Conservation (phyloP, 2,329 filamentous ascomycete species). For the Fusarium coffeatum region DNA sequence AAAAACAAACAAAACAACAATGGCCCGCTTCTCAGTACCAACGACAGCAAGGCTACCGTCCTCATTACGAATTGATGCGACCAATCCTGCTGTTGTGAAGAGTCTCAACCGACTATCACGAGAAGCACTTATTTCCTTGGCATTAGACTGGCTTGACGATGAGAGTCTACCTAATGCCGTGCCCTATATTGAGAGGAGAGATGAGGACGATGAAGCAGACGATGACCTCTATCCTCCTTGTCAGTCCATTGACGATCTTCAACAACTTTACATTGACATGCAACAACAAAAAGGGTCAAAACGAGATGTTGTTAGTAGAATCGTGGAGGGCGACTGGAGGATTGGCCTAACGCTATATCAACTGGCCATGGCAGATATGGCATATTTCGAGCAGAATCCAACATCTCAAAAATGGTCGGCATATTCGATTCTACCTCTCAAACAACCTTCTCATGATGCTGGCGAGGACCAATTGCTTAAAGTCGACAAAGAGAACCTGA, state of each 20-base stretch:
- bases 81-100: slow-evolving; percentile 73
- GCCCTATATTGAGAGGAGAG: slow-evolving; percentile 49
- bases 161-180: slow-evolving; percentile 68
- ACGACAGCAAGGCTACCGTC: slow-evolving; percentile 79
- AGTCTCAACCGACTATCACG: slow-evolving; percentile 77
- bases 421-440: slow-evolving; percentile 67
- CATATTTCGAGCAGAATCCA: slow-evolving; percentile 74
- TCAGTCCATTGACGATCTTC: slow-evolving; percentile 72
- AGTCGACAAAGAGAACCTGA: slow-evolving; percentile 60
- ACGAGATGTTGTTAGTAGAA: slow-evolving; percentile 71
- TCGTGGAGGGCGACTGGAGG: slow-evolving; percentile 76
- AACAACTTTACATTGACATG: slow-evolving; percentile 71
- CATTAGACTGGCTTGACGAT: slow-evolving; percentile 80
- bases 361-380: slow-evolving; percentile 75
- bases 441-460: slow-evolving; percentile 51
- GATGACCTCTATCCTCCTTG: slow-evolving; percentile 77
- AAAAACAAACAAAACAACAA: slow-evolving; percentile 45
- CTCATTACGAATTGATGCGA: slow-evolving; percentile 73
- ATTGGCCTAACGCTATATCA: slow-evolving; percentile 73
- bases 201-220: slow-evolving; percentile 66
- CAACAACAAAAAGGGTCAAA: slow-evolving; percentile 70
- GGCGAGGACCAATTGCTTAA: slow-evolving; percentile 57
- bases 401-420: slow-evolving; percentile 73
- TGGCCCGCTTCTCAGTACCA: slow-evolving; percentile 73
- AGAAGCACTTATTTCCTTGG: slow-evolving; percentile 76